Percentiles rank a stretch among this genome's conserved stretches.
Conservation (phyloP, 345 rosid genomes). For the Aurinia saxatilis region DNA sequence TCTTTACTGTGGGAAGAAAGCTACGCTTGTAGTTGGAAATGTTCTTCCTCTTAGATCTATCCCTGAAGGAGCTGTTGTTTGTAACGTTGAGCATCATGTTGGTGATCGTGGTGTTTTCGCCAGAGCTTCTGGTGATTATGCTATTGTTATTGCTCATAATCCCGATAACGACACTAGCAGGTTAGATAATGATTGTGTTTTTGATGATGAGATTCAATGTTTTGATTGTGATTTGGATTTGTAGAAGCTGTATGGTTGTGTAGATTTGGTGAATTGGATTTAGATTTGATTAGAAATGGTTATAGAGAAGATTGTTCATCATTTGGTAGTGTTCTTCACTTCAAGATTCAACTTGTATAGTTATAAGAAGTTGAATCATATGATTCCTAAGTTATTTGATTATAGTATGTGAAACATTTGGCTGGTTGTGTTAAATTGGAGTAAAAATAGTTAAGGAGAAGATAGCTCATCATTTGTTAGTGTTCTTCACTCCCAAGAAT, state of each 20-base stretch:
- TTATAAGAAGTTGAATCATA: not conserved
- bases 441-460: too few species aligned
- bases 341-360: not conserved
- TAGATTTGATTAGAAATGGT: too few species aligned
- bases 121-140: constrained; percentile 54
- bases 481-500: not conserved
- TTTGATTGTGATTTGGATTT: not conserved
- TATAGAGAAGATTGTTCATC: too few species aligned
- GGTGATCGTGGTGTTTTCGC: constrained; percentile 68
- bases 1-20: constrained; percentile 50
- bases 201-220: not conserved
- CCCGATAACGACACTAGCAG: constrained; percentile 62
- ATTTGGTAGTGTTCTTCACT: not conserved
- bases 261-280: not conserved
- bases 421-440: too few species aligned
- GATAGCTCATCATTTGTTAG: too few species aligned
- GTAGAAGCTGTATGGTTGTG: not conserved
- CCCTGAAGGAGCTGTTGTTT: constrained; percentile 70
- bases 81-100: constrained; percentile 69
- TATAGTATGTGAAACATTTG: too few species aligned
- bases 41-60: constrained; percentile 48
- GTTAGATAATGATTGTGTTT: constrained; percentile 2
- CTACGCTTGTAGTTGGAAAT: constrained; percentile 46
- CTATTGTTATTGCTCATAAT: constrained; percentile 58
- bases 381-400: not conserved